Evolutionary conservation across 441 rosid species (phyloP).

Genomic region (Theobroma grandiflorum): DNA sequence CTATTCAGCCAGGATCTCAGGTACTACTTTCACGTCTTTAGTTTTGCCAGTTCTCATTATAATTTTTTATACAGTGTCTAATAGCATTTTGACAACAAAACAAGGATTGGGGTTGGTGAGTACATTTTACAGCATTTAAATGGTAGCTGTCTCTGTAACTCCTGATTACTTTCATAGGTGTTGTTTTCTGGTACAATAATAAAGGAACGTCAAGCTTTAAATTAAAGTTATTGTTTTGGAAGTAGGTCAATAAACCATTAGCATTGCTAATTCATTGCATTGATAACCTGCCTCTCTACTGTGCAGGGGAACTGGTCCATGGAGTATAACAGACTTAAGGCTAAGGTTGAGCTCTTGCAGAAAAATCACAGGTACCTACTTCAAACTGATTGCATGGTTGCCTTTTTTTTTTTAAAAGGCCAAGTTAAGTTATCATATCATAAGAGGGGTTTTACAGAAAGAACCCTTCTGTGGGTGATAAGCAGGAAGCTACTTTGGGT

Average conservation of each 20-base stretch:
- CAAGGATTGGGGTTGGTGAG: neutral
- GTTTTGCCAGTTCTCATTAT: neutral
- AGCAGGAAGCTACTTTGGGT: no score
- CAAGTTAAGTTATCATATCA: no score
- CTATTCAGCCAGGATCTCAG: constrained; percentile 56
- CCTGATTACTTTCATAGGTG: no score
- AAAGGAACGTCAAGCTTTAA: neutral
- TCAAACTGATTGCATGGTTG: neutral
- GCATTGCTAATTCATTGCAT: neutral
- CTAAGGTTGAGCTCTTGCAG: constrained; percentile 81
- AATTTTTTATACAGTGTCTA: neutral
- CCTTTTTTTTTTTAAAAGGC: no score
- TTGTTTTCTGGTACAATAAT: neutral
- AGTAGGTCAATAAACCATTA: neutral
- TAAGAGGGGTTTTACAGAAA: no score
- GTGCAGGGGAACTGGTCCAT: constrained; percentile 75
- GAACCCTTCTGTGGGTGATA: no score
- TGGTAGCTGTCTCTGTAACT: neutral
- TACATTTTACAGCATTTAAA: neutral
- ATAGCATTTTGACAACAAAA: constrained; percentile 15
- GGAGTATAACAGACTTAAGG: constrained; percentile 86
- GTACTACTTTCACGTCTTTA: constrained; percentile 34
- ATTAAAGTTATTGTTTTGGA: neutral
- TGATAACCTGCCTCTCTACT: neutral
- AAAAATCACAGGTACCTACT: constrained; percentile 70